A percentile compares a stretch with the other conserved stretches of the same genome.
These are phyloP conservation scores for Cyberlindnera xishuangbannaensis DNA, from an alignment of 805 yeast species.

Conservation along the genomic window DNA sequence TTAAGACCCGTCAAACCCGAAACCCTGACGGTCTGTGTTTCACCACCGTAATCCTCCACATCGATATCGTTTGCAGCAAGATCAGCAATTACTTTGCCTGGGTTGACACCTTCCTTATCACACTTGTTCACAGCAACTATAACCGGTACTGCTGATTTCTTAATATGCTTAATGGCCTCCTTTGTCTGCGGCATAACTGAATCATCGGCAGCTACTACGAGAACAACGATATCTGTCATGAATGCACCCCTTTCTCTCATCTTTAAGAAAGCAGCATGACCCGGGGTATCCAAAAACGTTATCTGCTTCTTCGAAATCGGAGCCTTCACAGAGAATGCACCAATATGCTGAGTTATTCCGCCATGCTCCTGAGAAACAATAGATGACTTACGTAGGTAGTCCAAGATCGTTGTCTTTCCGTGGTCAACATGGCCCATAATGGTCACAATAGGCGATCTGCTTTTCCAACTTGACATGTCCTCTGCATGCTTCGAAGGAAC, in stretches of 20 bases:
- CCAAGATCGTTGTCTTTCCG: slow-evolving; percentile 93
- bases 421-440: slow-evolving; percentile 99
- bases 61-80: slow-evolving; percentile 72
- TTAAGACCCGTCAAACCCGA: slow-evolving; percentile 88
- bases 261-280: slow-evolving; percentile 93
- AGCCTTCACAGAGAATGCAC: slow-evolving; percentile 88
- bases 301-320: slow-evolving; percentile 68
- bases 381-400: slow-evolving; percentile 76
- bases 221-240: slow-evolving; percentile 83
- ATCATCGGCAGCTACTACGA: slow-evolving; percentile 96
- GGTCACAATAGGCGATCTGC: slow-evolving; percentile 91
- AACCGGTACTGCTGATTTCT: slow-evolving; percentile 71
- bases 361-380: slow-evolving; percentile 86
- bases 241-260: slow-evolving; percentile 97
- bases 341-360: slow-evolving; percentile 96
- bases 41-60: slow-evolving; percentile 93
- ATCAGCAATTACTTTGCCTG: slow-evolving; percentile 74
- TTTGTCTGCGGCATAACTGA: slow-evolving; percentile 96
- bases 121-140: slow-evolving; percentile 92
- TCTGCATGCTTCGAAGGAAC: slow-evolving; percentile 45
- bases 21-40: slow-evolving; percentile 80
- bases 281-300: slow-evolving; percentile 95
- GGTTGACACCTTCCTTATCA: slow-evolving; percentile 71
- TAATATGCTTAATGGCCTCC: slow-evolving; percentile 93
- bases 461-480: slow-evolving; percentile 37